Evolutionary conservation across 176 grass and related monocot genomes (phyloP).

Genomic region (Chrysopogon serrulatus): DNA sequence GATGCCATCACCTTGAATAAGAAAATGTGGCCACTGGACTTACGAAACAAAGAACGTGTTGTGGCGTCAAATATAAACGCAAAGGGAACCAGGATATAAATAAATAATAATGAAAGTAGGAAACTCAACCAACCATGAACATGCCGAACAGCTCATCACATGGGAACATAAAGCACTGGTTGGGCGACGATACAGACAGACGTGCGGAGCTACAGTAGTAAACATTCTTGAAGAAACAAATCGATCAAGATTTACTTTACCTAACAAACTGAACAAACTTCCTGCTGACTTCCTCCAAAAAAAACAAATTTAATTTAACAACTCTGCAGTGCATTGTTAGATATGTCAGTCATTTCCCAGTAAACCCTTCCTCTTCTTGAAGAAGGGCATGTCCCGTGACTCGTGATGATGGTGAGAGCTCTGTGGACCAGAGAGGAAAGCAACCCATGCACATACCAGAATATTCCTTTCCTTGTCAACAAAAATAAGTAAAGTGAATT

Average conservation of each 20-base stretch:
- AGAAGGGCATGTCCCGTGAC: background rate
- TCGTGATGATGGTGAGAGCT: background rate
- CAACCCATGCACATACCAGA: background rate
- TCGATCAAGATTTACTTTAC: background rate
- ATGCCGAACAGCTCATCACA: slow-evolving; percentile 13
- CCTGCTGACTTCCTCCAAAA: background rate
- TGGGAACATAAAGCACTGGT: background rate
- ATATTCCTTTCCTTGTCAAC: background rate
- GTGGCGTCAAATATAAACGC: background rate
- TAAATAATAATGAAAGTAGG: background rate
- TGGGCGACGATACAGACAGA: background rate
- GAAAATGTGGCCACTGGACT: background rate
- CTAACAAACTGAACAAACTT: background rate
- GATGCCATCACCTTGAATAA: background rate
- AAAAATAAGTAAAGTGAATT: background rate
- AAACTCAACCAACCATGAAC: background rate
- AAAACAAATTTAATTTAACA: background rate
- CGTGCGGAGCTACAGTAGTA: background rate
- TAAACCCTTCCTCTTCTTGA: background rate
- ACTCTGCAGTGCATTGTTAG: background rate
- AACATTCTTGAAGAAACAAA: background rate
- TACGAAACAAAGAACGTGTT: background rate
- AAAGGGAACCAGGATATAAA: background rate
- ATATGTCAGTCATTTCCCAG: background rate
- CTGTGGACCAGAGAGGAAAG: background rate